Evolutionary conservation across 495 filamentous ascomycete species (phyloP).

Genomic region (Apodospora peruviana): DNA sequence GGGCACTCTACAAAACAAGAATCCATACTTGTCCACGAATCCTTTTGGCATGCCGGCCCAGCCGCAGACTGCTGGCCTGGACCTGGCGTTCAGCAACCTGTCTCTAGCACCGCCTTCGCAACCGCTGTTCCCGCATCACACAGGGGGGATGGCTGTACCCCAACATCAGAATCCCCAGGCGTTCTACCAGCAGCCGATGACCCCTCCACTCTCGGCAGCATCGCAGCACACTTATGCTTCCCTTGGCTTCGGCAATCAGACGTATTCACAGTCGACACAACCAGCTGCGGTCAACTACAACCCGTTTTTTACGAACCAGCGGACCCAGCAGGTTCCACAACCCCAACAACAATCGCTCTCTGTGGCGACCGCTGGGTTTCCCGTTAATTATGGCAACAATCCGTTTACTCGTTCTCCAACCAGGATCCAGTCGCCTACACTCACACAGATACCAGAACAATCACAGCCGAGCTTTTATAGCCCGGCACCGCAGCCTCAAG

Average conservation of each 20-base stretch:
- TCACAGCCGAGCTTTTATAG: constrained; percentile 44
- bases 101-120: constrained; percentile 55
- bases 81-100: constrained; percentile 67
- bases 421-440: constrained; percentile 36
- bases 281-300: constrained; percentile 48
- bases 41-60: constrained; percentile 44
- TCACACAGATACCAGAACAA: constrained; percentile 47
- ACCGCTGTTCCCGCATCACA: constrained; percentile 76
- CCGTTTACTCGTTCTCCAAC: constrained; percentile 44
- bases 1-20: constrained; percentile 47
- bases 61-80: constrained; percentile 41
- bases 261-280: constrained; percentile 39
- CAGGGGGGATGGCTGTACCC: constrained; percentile 63
- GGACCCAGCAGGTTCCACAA: constrained; percentile 22
- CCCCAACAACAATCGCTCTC: constrained; percentile 25
- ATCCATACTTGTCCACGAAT: constrained; percentile 46
- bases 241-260: constrained; percentile 38
- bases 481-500: constrained; percentile 30
- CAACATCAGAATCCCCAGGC: constrained; percentile 42
- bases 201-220: constrained; percentile 51
- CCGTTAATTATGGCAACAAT: constrained; percentile 30
- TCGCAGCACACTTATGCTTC: constrained; percentile 47
- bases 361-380: constrained; percentile 32
- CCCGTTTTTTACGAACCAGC: constrained; percentile 54
- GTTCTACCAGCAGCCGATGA: constrained; percentile 50